Base-by-base conservation (phyloP, 306 rosid genomes). In the Biancaea sappan region DNA sequence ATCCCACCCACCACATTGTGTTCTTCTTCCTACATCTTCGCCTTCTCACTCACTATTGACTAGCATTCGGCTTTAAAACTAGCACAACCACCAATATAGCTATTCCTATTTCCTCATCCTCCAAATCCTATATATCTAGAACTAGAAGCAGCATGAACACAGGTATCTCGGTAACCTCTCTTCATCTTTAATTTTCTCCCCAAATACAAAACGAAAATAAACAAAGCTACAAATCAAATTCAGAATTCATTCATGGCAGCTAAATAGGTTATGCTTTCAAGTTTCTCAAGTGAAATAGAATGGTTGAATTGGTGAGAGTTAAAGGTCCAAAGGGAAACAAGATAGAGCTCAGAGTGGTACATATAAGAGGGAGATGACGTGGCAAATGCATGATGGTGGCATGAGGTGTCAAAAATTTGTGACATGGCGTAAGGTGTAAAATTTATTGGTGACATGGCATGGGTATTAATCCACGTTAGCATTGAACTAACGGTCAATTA, bases 331-430 rank as follows among this genome's bases (percentile, higher is more conserved):
- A 31, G 85, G 76, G 72, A 53, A 76, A 47, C 68, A 61, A 75
- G 9, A n/a, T 16, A 18, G 48, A 53, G 54, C 71, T 46, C 48
- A 34, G 61, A 56, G 52, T 8, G 77, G 79, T 67, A 79, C 83
- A 81, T 88, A 88, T 84, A 72, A 81, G 0, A 85, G 82, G 35
- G 76, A 64, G 69, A 67, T 19, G 81, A n/a, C n/a, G n/a, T n/a
- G n/a, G n/a, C n/a, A n/a, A n/a, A n/a, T n/a, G n/a, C n/a, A n/a
- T n/a, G n/a, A n/a, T n/a, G n/a, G n/a, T n/a, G n/a, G n/a, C n/a
- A n/a, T n/a, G n/a, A n/a, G n/a, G n/a, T n/a, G n/a, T n/a, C n/a
- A n/a, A n/a, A n/a, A n/a, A n/a, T n/a, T n/a, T n/a, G n/a, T n/a
- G n/a, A n/a, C n/a, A n/a, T n/a, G n/a, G n/a, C n/a, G n/a, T n/a